Evolutionary conservation across 2,329 filamentous ascomycete species (phyloP).

Genomic region (Paraphoma chrysanthemicola): DNA sequence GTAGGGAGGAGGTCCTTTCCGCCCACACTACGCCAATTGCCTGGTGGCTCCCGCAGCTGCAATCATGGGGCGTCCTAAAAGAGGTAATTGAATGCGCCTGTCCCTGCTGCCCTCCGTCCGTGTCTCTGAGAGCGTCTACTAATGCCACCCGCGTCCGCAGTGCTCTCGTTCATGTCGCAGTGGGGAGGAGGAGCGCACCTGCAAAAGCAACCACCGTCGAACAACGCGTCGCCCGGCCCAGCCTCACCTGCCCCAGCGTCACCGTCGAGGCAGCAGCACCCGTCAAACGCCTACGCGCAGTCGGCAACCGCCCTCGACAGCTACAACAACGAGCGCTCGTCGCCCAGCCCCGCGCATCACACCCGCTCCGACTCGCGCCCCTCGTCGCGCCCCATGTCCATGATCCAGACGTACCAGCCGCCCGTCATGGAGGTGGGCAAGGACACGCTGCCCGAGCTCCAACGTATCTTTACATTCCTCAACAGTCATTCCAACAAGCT

Average conservation of each 20-base stretch:
- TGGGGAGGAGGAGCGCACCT: constrained; percentile 62
- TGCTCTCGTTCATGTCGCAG: constrained; percentile 87
- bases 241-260: constrained; percentile 43
- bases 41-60: constrained; percentile 14
- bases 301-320: constrained; percentile 41
- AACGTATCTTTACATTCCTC: constrained; percentile 91
- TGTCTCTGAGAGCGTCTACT: constrained; percentile 25
- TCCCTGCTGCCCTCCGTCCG: constrained; percentile 9
- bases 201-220: constrained; percentile 31
- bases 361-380: constrained; percentile 57
- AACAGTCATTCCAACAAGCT: constrained; percentile 96
- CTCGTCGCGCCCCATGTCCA: constrained; percentile 77
- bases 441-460: constrained; percentile 89
- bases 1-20: constrained; percentile 13
- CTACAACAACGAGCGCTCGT: constrained; percentile 30
- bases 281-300: constrained; percentile 27
- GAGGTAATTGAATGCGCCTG: constrained; percentile 38
- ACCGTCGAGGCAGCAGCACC: constrained; percentile 36
- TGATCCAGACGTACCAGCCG: constrained; percentile 85
- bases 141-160: constrained; percentile 56
- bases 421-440: constrained; percentile 83
- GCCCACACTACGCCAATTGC: constrained; percentile 12
- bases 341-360: constrained; percentile 45
- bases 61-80: constrained; percentile 44
- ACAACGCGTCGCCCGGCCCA: constrained; percentile 38